These are phyloP conservation scores for Teunomyces gatunensis DNA, from an alignment of 805 yeast species.

Conservation along the genomic window DNA sequence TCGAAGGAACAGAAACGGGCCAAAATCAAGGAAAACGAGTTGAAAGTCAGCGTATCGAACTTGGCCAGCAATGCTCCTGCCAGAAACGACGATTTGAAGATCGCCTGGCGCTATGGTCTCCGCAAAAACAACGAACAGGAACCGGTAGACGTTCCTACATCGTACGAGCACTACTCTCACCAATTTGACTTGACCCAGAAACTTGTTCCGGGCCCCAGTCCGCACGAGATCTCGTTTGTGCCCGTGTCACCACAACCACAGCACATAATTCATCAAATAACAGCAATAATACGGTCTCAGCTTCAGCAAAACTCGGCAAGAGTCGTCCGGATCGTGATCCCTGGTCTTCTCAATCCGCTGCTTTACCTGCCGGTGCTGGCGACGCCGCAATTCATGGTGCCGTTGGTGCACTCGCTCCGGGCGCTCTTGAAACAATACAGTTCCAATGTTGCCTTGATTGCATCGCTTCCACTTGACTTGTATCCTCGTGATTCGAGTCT, in stretches of 20 bases:
- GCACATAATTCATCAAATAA: conserved; percentile 40
- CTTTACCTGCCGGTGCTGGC: conserved; percentile 55
- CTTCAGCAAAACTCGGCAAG: conserved; percentile 42
- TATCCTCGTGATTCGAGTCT: conserved; percentile 53
- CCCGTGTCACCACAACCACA: conserved; percentile 27
- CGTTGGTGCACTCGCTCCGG: conserved; percentile 60
- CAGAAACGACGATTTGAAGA: conserved; percentile 56
- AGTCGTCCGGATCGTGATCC: conserved; percentile 65
- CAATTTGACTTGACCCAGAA: conserved; percentile 78
- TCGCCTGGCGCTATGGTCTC: conserved; percentile 91
- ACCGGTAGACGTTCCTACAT: conserved; percentile 13
- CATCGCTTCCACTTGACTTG: conserved; percentile 63
- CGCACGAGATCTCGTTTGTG: conserved; percentile 59
- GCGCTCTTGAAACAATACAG: conserved; percentile 48
- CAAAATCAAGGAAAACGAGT: conserved; percentile 53
- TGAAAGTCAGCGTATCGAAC: conserved; percentile 67
- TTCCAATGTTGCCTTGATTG: conserved; percentile 46
- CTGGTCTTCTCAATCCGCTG: conserved; percentile 78
- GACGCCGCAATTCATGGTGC: conserved; percentile 47
- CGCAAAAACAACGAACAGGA: conserved; percentile 15
- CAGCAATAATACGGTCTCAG: conserved; percentile 29
- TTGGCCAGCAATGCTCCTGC: conserved; percentile 28
- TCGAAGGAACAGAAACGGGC: conserved; percentile 64
- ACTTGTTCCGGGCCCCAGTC: conserved; percentile 62
- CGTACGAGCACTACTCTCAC: conserved; percentile 54